Percentiles rank a stretch among this genome's conserved stretches.
These are phyloP conservation scores for Fraxinus floribunda DNA, from an alignment of 305 asterid genomes.

Conservation along the genomic window DNA sequence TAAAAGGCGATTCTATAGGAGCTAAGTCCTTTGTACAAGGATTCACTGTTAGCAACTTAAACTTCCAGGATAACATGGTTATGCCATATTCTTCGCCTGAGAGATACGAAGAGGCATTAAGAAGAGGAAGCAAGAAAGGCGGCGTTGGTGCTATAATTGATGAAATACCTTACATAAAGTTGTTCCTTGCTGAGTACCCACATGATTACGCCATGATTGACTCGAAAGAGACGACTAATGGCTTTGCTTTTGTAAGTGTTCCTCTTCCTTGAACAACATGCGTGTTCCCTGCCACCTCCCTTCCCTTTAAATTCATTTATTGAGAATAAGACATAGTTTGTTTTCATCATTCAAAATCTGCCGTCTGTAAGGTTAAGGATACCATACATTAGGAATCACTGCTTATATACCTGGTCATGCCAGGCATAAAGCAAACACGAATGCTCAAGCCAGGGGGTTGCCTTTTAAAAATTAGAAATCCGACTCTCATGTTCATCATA, in stretches of 20 bases:
- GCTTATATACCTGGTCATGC: too few species aligned
- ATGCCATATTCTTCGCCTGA: conserved; percentile 16
- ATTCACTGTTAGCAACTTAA: conserved; percentile 14
- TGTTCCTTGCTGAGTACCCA: conserved; percentile 28
- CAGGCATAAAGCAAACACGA: neutral
- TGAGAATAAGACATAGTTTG: neutral
- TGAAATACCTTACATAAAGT: conserved; percentile 45
- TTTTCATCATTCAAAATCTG: neutral
- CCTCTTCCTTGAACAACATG: neutral
- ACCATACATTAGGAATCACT: too few species aligned
- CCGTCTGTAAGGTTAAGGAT: neutral
- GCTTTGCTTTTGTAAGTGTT: conserved; percentile 47
- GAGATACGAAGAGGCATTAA: conserved; percentile 33
- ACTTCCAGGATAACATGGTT: conserved; percentile 19
- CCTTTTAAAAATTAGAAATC: neutral
- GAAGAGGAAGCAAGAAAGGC: conserved; percentile 29
- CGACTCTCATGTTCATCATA: neutral
- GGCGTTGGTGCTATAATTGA: conserved; percentile 42
- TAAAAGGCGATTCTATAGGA: conserved; percentile 2
- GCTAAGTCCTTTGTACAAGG: neutral
- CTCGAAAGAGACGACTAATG: conserved; percentile 10
- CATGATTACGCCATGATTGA: conserved; percentile 27
- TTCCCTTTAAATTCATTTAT: too few species aligned
- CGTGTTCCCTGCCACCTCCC: neutral
- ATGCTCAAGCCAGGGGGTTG: neutral